Evolutionary conservation across 805 yeast genomes (phyloP), one percentile per base, ranked within the genome.

Genomic region (Candida odintsovae): DNA sequence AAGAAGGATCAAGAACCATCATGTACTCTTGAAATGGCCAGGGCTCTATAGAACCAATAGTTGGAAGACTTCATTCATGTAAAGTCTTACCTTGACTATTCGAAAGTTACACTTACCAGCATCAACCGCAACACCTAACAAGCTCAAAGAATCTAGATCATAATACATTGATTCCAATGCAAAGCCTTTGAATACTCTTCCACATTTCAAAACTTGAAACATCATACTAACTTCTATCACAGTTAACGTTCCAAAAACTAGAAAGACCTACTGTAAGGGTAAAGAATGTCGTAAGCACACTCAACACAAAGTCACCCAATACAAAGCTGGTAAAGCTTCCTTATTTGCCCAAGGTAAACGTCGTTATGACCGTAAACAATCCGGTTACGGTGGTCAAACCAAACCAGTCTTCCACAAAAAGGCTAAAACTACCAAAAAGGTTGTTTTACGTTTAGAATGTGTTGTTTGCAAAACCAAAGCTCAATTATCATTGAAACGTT

Each of bases 341-440:
- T 84, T 90, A 69, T 90, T 83, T 72, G 97, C 98, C 66, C 98
- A 94, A 82, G 99, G 99, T 86, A 94, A 95, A 92, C 90, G 99
- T 84, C 90, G 99, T 83, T 94, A 94, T 82, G 99, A 94, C 92
- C 96, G 99, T 80, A 94, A 94, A 80, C 99, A 94, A 82, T 73
- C 86, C 69, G 99, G 99, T 90, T 94, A 83, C 80, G 99, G 99
- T 88, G 99, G 99, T 88, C 99, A 94, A 82, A 94, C 99, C 79
- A 94, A 90, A 83, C 99, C 84, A 73, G 86, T 94, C 79, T 94
- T 94, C 97, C 98, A 90, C 87, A 94, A 94, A 88, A 94, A 94
- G 79, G 99, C 99, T 69, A 94, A 94, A 90, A 94, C 98, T 66
- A 94, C 99, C 83, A 94, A 94, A 90, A 94, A 94, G 87, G 96